Evolutionary conservation across 306 rosid genomes (phyloP).

Genomic region (Dalbergia cultrata): DNA sequence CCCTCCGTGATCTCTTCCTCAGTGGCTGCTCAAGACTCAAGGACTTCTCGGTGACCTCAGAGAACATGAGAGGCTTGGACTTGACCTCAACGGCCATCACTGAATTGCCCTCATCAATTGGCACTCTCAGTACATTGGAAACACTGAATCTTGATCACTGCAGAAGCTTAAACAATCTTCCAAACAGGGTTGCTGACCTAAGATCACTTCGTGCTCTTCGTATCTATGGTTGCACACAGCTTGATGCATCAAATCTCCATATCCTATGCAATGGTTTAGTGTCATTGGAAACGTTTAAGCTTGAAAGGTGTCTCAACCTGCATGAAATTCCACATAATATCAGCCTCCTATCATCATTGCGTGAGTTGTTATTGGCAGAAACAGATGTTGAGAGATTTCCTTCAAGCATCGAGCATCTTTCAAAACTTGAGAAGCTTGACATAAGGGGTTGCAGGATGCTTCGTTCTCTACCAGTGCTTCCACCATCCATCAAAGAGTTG

Average conservation of each 20-base stretch:
- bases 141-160: constrained; percentile 21
- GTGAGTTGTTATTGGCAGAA: constrained; percentile 18
- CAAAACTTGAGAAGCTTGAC: constrained; percentile 31
- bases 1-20: constrained; percentile 4
- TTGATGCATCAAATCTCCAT: constrained; percentile 37
- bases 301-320: constrained; percentile 21
- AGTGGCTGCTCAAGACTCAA: background rate
- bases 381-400: constrained; percentile 28
- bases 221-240: constrained; percentile 37
- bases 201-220: constrained; percentile 19
- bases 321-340: constrained; percentile 22
- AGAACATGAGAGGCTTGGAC: background rate
- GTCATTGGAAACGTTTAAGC: constrained; percentile 27
- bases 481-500: constrained; percentile 19
- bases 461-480: constrained; percentile 48
- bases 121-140: constrained; percentile 13
- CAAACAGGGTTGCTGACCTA: constrained; percentile 13
- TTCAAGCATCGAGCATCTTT: constrained; percentile 20
- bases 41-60: constrained; percentile 30
- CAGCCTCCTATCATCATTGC: constrained; percentile 7
- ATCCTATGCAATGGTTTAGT: constrained; percentile 16
- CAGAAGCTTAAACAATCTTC: constrained; percentile 32
- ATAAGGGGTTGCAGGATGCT: constrained; percentile 12
- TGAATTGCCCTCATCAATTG: constrained; percentile 40
- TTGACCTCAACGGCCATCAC: constrained; percentile 4